Evolutionary conservation across 768 basidiomycete genomes (phyloP), one percentile per base, ranked within the genome.

Genomic region (Podaxis carcinomalis): DNA sequence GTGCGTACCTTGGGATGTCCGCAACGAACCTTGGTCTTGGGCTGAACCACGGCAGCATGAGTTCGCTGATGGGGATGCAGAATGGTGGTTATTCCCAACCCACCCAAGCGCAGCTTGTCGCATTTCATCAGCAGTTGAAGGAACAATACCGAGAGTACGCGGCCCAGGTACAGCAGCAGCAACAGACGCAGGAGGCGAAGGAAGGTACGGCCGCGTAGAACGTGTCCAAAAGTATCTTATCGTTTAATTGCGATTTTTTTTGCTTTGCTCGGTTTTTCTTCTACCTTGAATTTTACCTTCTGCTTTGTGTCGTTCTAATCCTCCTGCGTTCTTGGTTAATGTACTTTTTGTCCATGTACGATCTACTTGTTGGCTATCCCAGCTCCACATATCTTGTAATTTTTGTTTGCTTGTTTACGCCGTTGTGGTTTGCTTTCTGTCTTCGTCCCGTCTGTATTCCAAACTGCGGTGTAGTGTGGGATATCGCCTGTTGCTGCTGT

Each of bases 171-270:
- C 57, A 58, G 6, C 57, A 57, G 36, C 56, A 47, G 57, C 63
- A 66, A 42, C 63, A 66, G 32, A 40, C 57, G 36, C 64, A 62
- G 50, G 56, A 21, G 19, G 40, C 28, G 60, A 58, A 47, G 44
- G 61, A 52, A 21, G 27, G 58, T 37, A 3, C 66, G 19, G n/a
- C 57, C 56, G 47, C 37, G 11, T 62, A 55, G 47, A 47, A 21
- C 32, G 47, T n/a, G 27, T 23, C 23, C 46, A 62, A 62, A 62
- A 62, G 61, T 62, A 62, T 56, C 40, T 53, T 57, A 50, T 49
- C 55, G 42, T 32, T 54, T 61, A 51, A 49, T 61, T 55, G 46
- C 37, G 13, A 16, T 42, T 21, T 50, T 50, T 62, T 51, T 39
- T 51, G n/a, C n/a, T 40, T 40, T 42, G 52, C 28, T 61, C 42